phyloP scores from a whole-genome alignment of 805 yeast genomes.

The Candida nonsorbophila region DNA sequence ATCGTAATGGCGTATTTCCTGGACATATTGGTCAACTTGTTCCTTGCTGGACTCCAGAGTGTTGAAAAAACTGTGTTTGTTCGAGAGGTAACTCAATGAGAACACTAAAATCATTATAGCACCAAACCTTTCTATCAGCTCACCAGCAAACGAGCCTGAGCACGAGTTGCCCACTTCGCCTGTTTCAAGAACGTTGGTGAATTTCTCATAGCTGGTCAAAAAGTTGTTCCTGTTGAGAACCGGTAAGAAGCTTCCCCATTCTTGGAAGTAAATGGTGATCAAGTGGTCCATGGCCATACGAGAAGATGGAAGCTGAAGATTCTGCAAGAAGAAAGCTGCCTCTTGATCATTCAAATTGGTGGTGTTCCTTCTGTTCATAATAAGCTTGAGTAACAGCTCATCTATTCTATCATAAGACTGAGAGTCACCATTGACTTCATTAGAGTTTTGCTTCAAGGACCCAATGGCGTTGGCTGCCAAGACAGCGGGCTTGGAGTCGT shows the following conservation, averaged over 20 bases:
- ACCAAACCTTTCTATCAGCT: constrained; percentile 50
- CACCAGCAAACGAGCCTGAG: constrained; percentile 16
- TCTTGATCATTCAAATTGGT: constrained; percentile 31
- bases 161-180: constrained; percentile 4
- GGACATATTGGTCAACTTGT: constrained; percentile 13
- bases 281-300: constrained; percentile 63
- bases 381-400: constrained; percentile 13
- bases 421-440: constrained; percentile 10
- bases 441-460: constrained; percentile 48
- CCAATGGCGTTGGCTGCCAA: constrained; percentile 70
- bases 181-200: constrained; percentile 42
- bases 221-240: constrained; percentile 68
- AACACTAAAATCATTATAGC: constrained; percentile 45
- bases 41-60: constrained; percentile 14
- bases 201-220: constrained; percentile 48
- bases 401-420: constrained; percentile 4
- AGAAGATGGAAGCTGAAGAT: constrained; percentile 37
- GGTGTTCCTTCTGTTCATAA: constrained; percentile 20
- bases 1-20: constrained; percentile 46
- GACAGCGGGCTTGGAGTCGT: constrained; percentile 64
- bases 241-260: constrained; percentile 73
- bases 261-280: constrained; percentile 62
- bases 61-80: constrained; percentile 19
- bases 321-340: constrained; percentile 38
- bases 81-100: constrained; percentile 44